phyloP scores from a whole-genome alignment of 2,329 filamentous ascomycete genomes.

The Chaetothyriales sp. region DNA sequence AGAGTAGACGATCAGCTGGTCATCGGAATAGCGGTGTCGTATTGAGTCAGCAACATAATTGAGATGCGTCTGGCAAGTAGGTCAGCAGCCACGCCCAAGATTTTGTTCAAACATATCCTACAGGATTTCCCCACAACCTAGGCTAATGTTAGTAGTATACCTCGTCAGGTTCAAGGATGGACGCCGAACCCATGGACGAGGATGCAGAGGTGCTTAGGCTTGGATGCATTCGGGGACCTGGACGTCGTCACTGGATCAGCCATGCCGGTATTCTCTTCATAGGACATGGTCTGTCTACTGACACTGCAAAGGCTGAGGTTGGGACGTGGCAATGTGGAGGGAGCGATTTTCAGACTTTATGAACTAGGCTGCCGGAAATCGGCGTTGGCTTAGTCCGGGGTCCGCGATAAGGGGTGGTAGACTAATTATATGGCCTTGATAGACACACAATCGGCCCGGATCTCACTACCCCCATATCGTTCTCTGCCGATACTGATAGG shows the following conservation, averaged over 20 bases:
- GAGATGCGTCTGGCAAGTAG: slow-evolving; percentile 30
- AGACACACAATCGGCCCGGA: no score
- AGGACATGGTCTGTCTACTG: no score
- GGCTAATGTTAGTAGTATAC: slow-evolving; percentile 5
- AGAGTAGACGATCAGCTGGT: slow-evolving; percentile 42
- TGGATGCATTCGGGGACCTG: not conserved
- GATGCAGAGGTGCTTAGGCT: slow-evolving; percentile 44
- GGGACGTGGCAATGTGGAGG: no score
- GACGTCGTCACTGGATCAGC: slow-evolving; percentile 4
- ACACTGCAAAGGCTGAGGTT: no score
- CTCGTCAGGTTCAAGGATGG: not conserved
- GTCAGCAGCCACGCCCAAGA: slow-evolving; percentile 1
- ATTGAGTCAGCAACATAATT: slow-evolving; percentile 40
- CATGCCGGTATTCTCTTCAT: no score
- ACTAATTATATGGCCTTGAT: no score
- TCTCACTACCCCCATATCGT: no score
- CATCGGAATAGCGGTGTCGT: slow-evolving; percentile 35
- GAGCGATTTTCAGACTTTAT: no score
- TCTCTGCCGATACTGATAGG: no score
- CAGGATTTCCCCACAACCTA: slow-evolving; percentile 45
- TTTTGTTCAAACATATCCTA: slow-evolving; percentile 2
- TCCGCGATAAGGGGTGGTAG: no score
- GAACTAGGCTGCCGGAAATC: no score
- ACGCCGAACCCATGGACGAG: slow-evolving; percentile 45
- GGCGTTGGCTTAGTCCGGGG: no score